Evolutionary conservation across 768 basidiomycete genomes (phyloP).

Genomic region (Ramaria rubella): DNA sequence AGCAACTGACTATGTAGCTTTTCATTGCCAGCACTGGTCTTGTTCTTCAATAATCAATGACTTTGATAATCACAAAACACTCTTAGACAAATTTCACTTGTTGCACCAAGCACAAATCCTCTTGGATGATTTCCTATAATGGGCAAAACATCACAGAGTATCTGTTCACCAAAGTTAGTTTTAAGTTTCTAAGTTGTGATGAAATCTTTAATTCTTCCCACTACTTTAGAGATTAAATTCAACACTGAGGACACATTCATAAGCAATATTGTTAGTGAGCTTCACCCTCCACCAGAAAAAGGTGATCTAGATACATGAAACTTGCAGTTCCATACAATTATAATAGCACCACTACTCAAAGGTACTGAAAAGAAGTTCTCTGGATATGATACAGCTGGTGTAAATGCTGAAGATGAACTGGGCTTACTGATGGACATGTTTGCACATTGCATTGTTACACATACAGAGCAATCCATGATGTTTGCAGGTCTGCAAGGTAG

Average conservation of each 20-base stretch:
- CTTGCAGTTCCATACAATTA: not conserved
- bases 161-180: not conserved
- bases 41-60: not conserved
- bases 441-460: not conserved
- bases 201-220: not conserved
- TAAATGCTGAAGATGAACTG: not conserved
- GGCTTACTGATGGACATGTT: not conserved
- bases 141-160: not conserved
- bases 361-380: not conserved
- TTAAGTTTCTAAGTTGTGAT: not conserved
- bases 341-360: not conserved
- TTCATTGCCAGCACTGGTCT: not conserved
- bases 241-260: not conserved
- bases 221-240: not conserved
- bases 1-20: not conserved
- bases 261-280: not conserved
- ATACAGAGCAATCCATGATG: not conserved
- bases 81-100: not conserved
- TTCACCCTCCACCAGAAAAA: not conserved
- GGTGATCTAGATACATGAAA: not conserved
- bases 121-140: not conserved
- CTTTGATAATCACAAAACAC: not conserved
- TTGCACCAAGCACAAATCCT: not conserved
- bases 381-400: not conserved
- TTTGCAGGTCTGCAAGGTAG: not conserved